Evolutionary conservation across 352 stramenopile genomes (phyloP), one percentile per base, ranked within the genome.

Genomic region (Blastocystis hominis): DNA sequence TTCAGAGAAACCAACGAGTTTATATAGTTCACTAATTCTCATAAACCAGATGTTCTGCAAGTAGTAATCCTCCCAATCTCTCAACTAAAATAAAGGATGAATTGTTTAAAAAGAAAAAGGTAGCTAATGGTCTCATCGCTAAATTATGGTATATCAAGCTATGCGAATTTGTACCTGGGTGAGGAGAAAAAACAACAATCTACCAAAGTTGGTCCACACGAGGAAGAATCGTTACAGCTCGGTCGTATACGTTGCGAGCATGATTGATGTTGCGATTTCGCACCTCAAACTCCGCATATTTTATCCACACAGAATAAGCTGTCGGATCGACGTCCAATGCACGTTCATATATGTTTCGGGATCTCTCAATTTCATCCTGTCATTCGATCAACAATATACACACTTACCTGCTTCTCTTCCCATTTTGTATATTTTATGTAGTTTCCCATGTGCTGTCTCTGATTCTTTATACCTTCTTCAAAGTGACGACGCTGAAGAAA

Each of bases 211-310:
- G 95, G 79, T 97, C 94, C 3, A 98, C 92, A 15, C 97, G 92
- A 2, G 97, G 97, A 47, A 98, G 91, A 30, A 98, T 86, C 86
- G 95, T 96, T 3, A 98, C 94, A 0, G 93, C 93, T 53, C 95
- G 93, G 89, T 94, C 92, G 88, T 94, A 92, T 0, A 99, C 93
- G 88, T 98, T 98, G 42, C 96, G 92, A 36, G 96, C 96, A 84
- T 97, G 95, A 92, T 99, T 99, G 59, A 98, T 91, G 89, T 98
- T 98, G 92, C 98, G 97, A 91, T 98, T 96, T 59, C 95, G 92
- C 94, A 99, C 98, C 91, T 99, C 97, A 91, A 99, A 98, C 91
- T 98, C 95, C 10, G 95, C 96, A 91, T 99, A 99, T 88, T 97
- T 95, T 64, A 98, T 92, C 96, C 96, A 99, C 38, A 98, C 90